Percentiles rank a stretch among this genome's conserved stretches.
phyloP scores from a whole-genome alignment of 1,139 yeast genomes.

The Geotrichum aggregatum region DNA sequence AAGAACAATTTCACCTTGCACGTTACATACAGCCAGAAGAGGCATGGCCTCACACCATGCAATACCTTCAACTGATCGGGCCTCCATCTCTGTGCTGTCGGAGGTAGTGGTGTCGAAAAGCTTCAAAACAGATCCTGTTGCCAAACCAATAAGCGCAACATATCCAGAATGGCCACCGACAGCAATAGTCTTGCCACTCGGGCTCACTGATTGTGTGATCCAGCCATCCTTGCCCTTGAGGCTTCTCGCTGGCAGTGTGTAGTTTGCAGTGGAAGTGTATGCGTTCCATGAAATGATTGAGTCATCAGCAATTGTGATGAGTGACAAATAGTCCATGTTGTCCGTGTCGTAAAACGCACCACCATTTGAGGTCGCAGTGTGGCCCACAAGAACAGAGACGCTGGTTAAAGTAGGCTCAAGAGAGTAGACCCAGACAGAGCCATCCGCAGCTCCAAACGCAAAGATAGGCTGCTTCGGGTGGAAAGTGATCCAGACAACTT shows the following conservation, averaged over 20 bases:
- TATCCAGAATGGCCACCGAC: constrained; percentile 87
- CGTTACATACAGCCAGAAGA: constrained; percentile 80
- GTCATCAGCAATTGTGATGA: constrained; percentile 83
- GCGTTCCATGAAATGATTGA: constrained; percentile 87
- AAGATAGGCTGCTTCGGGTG: constrained; percentile 73
- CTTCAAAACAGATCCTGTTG: constrained; percentile 66
- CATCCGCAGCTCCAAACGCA: constrained; percentile 93
- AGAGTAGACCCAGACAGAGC: constrained; percentile 91
- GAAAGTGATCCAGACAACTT: constrained; percentile 66
- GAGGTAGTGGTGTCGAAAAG: constrained; percentile 52
- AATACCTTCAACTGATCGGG: constrained; percentile 80
- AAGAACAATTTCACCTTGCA: constrained; percentile 76
- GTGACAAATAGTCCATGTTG: constrained; percentile 55
- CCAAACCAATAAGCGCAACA: constrained; percentile 67
- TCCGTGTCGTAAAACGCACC: constrained; percentile 69
- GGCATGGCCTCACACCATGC: constrained; percentile 69
- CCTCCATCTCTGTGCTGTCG: constrained; percentile 59
- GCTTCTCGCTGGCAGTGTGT: constrained; percentile 57
- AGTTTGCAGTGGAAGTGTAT: constrained; percentile 61
- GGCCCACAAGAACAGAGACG: constrained; percentile 76
- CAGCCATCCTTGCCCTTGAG: constrained; percentile 75
- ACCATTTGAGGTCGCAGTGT: constrained; percentile 64
- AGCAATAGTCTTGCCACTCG: constrained; percentile 48
- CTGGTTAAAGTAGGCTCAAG: constrained; percentile 57
- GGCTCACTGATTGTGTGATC: constrained; percentile 64